These are phyloP conservation scores for Xylariaceae sp. DNA, from an alignment of 2,329 filamentous ascomycete genomes.

Conservation along the genomic window DNA sequence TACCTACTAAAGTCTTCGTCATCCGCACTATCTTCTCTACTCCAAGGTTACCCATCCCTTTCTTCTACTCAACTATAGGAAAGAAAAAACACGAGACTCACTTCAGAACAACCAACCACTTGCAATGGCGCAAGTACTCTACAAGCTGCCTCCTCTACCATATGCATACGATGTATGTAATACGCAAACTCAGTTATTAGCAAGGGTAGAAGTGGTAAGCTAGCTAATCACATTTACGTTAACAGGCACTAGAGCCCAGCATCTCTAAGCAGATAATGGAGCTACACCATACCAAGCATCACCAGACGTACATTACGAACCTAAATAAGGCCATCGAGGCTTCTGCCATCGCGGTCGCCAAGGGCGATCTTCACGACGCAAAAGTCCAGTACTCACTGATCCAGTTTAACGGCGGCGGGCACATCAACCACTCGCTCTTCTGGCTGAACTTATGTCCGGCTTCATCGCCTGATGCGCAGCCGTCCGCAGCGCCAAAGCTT, in stretches of 20 bases:
- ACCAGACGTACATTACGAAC: constrained; percentile 79
- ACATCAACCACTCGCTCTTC: constrained; percentile 93
- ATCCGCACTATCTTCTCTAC: neutral
- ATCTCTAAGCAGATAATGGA: constrained; percentile 83
- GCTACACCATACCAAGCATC: constrained; percentile 79
- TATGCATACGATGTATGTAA: constrained; percentile 72
- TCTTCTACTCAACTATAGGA: too few species aligned
- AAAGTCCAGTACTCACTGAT: constrained; percentile 70
- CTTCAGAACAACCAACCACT: neutral
- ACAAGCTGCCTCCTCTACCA: constrained; percentile 68
- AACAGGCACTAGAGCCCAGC: constrained; percentile 72
- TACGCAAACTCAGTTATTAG: neutral
- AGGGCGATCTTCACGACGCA: constrained; percentile 64
- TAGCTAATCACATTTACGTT: neutral
- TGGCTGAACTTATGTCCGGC: constrained; percentile 81
- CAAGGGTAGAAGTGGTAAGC: neutral
- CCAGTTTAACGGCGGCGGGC: constrained; percentile 89
- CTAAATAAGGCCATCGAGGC: constrained; percentile 70
- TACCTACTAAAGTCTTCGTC: neutral
- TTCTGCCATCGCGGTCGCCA: constrained; percentile 61
- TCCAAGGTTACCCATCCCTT: neutral
- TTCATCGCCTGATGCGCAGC: constrained; percentile 60
- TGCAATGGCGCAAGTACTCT: constrained; percentile 52
- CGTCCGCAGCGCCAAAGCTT: constrained; percentile 63
- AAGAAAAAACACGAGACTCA: neutral